Evolutionary conservation across 352 stramenopile species (phyloP).

Genomic region (Globisporangium nodosum): DNA sequence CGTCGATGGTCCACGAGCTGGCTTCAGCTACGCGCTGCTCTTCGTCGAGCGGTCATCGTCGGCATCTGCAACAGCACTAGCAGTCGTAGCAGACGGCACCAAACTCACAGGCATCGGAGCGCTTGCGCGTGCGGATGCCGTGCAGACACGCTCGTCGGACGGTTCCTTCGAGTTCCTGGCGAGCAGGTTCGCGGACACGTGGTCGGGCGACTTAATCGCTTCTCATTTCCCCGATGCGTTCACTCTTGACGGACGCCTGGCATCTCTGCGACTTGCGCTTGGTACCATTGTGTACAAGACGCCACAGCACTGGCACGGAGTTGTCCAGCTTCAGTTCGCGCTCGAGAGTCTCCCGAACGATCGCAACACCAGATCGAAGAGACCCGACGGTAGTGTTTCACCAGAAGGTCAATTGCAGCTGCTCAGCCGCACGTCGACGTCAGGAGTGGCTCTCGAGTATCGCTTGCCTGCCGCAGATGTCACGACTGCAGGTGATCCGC

Average conservation of each 20-base stretch:
- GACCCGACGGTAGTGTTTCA: background rate
- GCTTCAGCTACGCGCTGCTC: conserved; percentile 11
- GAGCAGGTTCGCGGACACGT: background rate
- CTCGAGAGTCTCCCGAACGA: background rate
- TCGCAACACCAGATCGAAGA: background rate
- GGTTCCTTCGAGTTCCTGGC: conserved; percentile 12
- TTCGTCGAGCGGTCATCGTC: conserved; percentile 10
- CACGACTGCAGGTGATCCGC: background rate
- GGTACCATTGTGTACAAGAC: background rate
- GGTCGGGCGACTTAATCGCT: conserved; percentile 3
- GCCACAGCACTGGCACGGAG: conserved; percentile 6
- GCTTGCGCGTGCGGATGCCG: conserved; percentile 9
- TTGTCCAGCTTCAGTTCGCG: conserved; percentile 6
- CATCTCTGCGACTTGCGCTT: conserved; percentile 2
- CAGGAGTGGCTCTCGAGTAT: background rate
- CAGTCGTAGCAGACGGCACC: conserved; percentile 5
- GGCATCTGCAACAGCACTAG: background rate
- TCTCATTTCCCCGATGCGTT: conserved; percentile 3
- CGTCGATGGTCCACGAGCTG: conserved; percentile 2
- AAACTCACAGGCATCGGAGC: conserved; percentile 11
- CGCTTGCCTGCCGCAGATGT: background rate
- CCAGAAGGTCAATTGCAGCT: background rate
- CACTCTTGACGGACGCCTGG: background rate
- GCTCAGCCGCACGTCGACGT: background rate
- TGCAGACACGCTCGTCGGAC: background rate